A percentile compares a stretch with the other conserved stretches of the same genome.
These are phyloP conservation scores for Tolypocladium guangdongense DNA, from an alignment of 2,329 filamentous ascomycete species.

Conservation along the genomic window DNA sequence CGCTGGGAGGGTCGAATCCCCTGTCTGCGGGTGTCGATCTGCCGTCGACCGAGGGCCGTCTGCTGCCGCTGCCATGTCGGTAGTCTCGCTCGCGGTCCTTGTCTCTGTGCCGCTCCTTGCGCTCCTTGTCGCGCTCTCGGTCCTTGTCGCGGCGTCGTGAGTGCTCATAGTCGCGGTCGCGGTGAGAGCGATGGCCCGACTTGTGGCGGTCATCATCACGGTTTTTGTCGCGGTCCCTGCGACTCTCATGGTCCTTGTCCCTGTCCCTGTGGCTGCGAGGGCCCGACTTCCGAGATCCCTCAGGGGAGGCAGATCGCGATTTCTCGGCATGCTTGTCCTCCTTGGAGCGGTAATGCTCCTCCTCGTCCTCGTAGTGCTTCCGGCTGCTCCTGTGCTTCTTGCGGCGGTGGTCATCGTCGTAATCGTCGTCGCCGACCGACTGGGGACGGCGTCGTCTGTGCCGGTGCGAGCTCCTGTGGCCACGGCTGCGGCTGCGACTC, in stretches of 20 bases:
- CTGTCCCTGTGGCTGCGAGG: constrained; percentile 53
- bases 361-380: constrained; percentile 33
- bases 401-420: constrained; percentile 35
- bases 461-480: constrained; percentile 34
- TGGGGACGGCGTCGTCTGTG: constrained; percentile 46
- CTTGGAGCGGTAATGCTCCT: constrained; percentile 26
- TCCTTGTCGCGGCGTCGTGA: constrained; percentile 24
- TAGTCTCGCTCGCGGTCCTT: constrained; percentile 20
- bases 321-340: constrained; percentile 38
- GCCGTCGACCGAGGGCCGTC: constrained; percentile 15
- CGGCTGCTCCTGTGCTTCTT: constrained; percentile 37
- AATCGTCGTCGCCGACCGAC: constrained; percentile 36
- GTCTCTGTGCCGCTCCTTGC: constrained; percentile 25
- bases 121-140: constrained; percentile 24
- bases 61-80: constrained; percentile 21
- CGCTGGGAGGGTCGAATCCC: constrained; percentile 29
- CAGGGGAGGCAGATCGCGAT: constrained; percentile 55
- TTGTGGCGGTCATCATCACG: constrained; percentile 32
- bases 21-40: constrained; percentile 23
- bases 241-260: constrained; percentile 38
- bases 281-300: constrained; percentile 42
- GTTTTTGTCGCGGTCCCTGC: constrained; percentile 31
- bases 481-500: constrained; percentile 25
- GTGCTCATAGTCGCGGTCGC: constrained; percentile 29
- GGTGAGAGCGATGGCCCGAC: constrained; percentile 29